Evolutionary conservation across 2,329 filamentous ascomycete genomes (phyloP).

Genomic region (Trichoderma sp.): DNA sequence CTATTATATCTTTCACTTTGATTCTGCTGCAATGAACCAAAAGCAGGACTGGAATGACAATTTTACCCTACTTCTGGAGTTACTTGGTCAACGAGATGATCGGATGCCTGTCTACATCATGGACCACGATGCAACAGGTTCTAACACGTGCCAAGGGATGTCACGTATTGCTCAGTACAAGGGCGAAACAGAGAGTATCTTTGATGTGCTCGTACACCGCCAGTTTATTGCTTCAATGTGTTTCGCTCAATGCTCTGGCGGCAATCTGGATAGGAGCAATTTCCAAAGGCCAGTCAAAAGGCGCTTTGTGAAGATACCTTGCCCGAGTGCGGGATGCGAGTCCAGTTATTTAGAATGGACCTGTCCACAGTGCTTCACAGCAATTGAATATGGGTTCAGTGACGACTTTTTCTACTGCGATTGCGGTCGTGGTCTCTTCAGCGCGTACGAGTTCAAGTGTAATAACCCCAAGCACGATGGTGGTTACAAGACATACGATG

Average conservation of each 20-base stretch:
- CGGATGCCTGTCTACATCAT: slow-evolving; percentile 20
- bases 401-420: slow-evolving; percentile 36
- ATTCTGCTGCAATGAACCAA: background rate
- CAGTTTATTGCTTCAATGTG: slow-evolving; percentile 6
- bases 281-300: slow-evolving; percentile 20
- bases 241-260: background rate
- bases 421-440: slow-evolving; percentile 32
- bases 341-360: slow-evolving; percentile 14
- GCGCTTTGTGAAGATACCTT: slow-evolving; percentile 33
- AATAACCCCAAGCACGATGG: slow-evolving; percentile 27
- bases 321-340: slow-evolving; percentile 30
- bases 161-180: slow-evolving; percentile 3
- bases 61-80: background rate
- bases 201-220: background rate
- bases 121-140: slow-evolving; percentile 20
- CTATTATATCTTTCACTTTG: slow-evolving; percentile 15
- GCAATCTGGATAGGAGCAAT: background rate
- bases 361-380: background rate
- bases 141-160: background rate
- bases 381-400: slow-evolving; percentile 11
- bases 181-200: background rate
- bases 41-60: slow-evolving; percentile 9
- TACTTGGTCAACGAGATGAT: background rate
- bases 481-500: slow-evolving; percentile 19
- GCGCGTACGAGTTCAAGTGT: slow-evolving; percentile 34